Base-by-base conservation (phyloP, 1,139 yeast genomes). In the Lodderomyces oxycetoniae region DNA sequence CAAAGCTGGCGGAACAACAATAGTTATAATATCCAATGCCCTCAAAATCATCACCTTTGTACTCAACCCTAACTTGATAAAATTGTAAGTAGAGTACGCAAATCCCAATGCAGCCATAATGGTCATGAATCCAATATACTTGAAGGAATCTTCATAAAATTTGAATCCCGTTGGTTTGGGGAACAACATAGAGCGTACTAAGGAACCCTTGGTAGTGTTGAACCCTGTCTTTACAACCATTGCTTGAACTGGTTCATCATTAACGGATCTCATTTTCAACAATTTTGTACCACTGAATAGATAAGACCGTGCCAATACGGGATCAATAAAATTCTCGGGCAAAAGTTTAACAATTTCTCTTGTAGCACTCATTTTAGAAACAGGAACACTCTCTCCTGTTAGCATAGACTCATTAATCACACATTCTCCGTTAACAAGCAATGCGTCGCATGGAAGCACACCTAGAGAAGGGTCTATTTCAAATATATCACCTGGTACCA, bases 381-480 rank as follows among this genome's bases (percentile, higher is more conserved):
- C 95, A 0, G 99, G 98, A 1, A 91, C 97, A 38, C 96, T 87
- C 55, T 91, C 99, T 26, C 99, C 99, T 0, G 97, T 91, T 21
- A 89, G 71, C 95, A 89, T 89, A 8, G 95, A 84, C 54, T 89
- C 97, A 56, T 91, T 91, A 12, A 89, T 83, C 38, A 91, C 87
- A 56, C 95, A 86, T 53, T 88, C 97, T 35, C 98, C 98, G 30
- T 89, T 78, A 17, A 89, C 61, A 32, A 91, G 64, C 12, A 93
- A 59, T 1, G 95, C 84, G 59, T 93, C 98, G 54, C 96, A 88
- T 0, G 99, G 98, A 34, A 89, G 68, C 0, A 73, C 50, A 3
- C 64, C 49, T 40, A 91, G 63, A 0, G 84, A 74, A 0, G 97
- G 95, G 50, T 89, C 97, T 22, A 93, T 77, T 59, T 93, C 98